Conservation (phyloP, 2,329 filamentous ascomycete genomes). For the Alternaria viburni region DNA sequence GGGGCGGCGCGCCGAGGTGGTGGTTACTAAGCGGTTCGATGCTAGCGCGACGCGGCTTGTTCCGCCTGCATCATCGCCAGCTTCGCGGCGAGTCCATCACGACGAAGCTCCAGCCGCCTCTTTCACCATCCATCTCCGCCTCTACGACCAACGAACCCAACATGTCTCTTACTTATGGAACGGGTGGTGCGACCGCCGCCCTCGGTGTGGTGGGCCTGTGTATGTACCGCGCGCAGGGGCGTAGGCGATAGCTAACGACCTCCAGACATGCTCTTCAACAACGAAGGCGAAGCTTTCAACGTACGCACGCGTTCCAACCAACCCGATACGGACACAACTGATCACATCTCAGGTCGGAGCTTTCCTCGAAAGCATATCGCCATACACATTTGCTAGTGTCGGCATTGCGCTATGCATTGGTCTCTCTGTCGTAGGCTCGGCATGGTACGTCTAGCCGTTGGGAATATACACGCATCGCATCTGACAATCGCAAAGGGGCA, state of each 20-base stretch:
- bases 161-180: conserved; percentile 77
- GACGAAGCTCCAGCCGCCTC: conserved; percentile 36
- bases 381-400: conserved; percentile 88
- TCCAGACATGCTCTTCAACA: conserved; percentile 97
- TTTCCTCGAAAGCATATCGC: conserved; percentile 93
- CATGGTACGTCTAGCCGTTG: conserved; percentile 71
- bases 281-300: conserved; percentile 94
- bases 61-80: conserved; percentile 38
- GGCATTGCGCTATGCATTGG: conserved; percentile 96
- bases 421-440: conserved; percentile 92
- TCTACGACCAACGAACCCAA: conserved; percentile 30
- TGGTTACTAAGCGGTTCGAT: conserved; percentile 17
- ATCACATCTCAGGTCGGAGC: conserved; percentile 72
- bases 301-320: conserved; percentile 61
- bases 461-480: background rate
- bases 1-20: background rate
- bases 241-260: conserved; percentile 40
- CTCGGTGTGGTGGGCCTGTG: conserved; percentile 78
- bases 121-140: conserved; percentile 31
- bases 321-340: conserved; percentile 1
- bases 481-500: conserved; percentile 71
- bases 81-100: conserved; percentile 30
- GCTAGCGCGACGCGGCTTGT: conserved; percentile 29
- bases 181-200: conserved; percentile 71
- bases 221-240: conserved; percentile 57